A percentile compares a stretch with the other conserved stretches of the same genome.
Conservation (phyloP, 306 rosid genomes). For the Rubus idaeus region DNA sequence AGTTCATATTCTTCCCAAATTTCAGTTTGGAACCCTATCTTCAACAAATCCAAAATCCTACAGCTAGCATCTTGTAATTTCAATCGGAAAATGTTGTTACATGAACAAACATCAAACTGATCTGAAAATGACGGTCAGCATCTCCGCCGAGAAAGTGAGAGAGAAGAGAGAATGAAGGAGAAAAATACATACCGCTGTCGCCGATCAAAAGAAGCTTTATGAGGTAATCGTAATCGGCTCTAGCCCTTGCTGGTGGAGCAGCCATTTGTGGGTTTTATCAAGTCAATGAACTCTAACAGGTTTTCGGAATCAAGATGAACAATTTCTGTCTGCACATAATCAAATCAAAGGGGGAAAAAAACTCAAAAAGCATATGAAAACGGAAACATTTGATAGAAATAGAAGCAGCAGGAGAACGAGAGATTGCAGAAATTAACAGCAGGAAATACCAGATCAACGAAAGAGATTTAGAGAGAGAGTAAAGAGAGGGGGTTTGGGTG, state of each 20-base stretch:
- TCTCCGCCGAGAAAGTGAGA: not conserved
- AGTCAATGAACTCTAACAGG: slow-evolving; percentile 22
- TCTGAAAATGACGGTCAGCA: not conserved
- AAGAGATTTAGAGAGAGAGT: slow-evolving; percentile 37
- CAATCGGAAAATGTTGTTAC: not conserved
- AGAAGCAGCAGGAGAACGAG: not conserved
- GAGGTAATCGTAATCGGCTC: slow-evolving; percentile 97
- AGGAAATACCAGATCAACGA: slow-evolving; percentile 37
- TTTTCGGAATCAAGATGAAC: not conserved
- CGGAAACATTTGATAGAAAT: slow-evolving; percentile 14
- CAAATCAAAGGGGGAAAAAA: not conserved
- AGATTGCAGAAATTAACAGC: slow-evolving; percentile 16
- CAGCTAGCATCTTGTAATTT: not conserved
- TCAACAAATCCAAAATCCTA: slow-evolving; percentile 9
- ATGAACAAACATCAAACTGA: not conserved
- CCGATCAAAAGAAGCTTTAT: slow-evolving; percentile 94
- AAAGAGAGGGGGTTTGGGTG: not conserved
- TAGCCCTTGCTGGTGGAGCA: slow-evolving; percentile 98
- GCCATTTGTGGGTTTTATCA: slow-evolving; percentile 54
- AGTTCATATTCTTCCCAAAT: too few relatives aligned
- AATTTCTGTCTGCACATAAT: slow-evolving; percentile 17
- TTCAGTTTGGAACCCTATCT: not conserved
- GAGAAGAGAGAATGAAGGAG: too few relatives aligned
- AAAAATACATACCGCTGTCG: slow-evolving; percentile 65
- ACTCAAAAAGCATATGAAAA: not conserved